These are phyloP conservation scores for Phlebopus sp. DNA, from an alignment of 1,284 basidiomycete genomes.

Conservation along the genomic window DNA sequence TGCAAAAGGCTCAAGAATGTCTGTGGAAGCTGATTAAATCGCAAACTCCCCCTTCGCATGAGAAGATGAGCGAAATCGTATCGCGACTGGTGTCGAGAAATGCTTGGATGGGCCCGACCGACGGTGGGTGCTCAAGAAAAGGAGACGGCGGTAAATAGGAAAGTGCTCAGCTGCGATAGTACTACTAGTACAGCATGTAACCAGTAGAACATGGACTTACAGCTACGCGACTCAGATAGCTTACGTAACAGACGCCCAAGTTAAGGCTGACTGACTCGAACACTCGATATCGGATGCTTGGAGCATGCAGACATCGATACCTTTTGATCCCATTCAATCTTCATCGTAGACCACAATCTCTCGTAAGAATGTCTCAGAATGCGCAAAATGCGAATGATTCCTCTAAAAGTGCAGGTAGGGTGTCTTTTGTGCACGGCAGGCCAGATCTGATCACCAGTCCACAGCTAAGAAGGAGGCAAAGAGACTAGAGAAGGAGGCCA, in stretches of 20 bases:
- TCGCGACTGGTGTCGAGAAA: neutral
- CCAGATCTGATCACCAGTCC: conserved; percentile 5
- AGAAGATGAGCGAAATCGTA: neutral
- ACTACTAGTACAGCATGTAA: no score
- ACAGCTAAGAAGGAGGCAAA: conserved; percentile 74
- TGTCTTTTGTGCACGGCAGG: neutral
- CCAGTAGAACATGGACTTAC: no score
- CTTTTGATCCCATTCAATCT: conserved; percentile 4
- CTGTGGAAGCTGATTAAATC: neutral
- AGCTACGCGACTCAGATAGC: no score
- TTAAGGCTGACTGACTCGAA: conserved; percentile 10
- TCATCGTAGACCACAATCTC: conserved; percentile 1
- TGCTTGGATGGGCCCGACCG: no score
- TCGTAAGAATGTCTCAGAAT: conserved; percentile 4
- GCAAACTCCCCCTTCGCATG: neutral
- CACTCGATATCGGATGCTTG: conserved; percentile 13
- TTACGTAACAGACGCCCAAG: conserved; percentile 7
- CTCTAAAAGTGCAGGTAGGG: conserved; percentile 36
- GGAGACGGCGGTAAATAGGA: no score
- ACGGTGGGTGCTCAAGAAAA: no score
- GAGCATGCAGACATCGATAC: conserved; percentile 14
- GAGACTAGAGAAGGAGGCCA: conserved; percentile 72
- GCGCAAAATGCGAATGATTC: conserved; percentile 20
- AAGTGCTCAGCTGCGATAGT: no score
- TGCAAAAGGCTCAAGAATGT: conserved; percentile 27